Evolutionary conservation across 257 asterid species (phyloP).

Genomic region (Nicotiana undulata): DNA sequence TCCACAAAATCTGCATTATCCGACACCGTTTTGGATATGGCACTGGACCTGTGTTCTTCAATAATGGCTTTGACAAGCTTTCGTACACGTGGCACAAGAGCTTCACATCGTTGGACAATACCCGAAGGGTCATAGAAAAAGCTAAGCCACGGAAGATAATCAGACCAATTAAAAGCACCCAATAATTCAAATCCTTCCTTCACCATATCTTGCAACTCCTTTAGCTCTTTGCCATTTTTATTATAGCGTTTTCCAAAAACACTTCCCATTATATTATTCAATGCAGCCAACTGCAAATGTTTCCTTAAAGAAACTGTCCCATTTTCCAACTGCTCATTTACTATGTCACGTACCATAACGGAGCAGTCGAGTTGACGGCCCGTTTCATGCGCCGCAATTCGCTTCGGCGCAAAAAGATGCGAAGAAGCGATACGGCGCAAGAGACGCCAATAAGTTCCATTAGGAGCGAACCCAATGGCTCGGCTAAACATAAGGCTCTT

Average conservation of each 20-base stretch:
- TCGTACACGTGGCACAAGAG: slow-evolving; percentile 30
- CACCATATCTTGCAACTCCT: slow-evolving; percentile 33
- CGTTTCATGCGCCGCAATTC: slow-evolving; percentile 37
- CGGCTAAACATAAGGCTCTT: slow-evolving; percentile 50
- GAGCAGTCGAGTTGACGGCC: slow-evolving; percentile 33
- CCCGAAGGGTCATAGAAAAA: slow-evolving; percentile 33
- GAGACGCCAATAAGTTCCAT: slow-evolving; percentile 44
- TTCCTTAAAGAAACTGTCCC: slow-evolving; percentile 32
- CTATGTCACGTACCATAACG: slow-evolving; percentile 24
- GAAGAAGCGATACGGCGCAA: slow-evolving; percentile 40
- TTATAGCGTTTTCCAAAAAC: slow-evolving; percentile 29
- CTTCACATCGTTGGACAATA: slow-evolving; percentile 31
- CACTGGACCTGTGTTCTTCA: slow-evolving; percentile 17
- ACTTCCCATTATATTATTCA: slow-evolving; percentile 35
- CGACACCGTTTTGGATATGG: not conserved
- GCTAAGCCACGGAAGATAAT: slow-evolving; percentile 47
- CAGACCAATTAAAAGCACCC: slow-evolving; percentile 56
- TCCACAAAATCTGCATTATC: slow-evolving; percentile 49
- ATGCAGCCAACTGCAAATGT: slow-evolving; percentile 34
- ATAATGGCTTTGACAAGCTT: slow-evolving; percentile 31
- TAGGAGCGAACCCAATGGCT: slow-evolving; percentile 64
- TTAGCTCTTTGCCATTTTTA: slow-evolving; percentile 10
- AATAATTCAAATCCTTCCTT: slow-evolving; percentile 49
- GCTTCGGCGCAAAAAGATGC: slow-evolving; percentile 42
- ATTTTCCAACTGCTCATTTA: slow-evolving; percentile 19